These are phyloP conservation scores for Apiospora sp. DNA, from an alignment of 2,329 filamentous ascomycete species.

Conservation along the genomic window DNA sequence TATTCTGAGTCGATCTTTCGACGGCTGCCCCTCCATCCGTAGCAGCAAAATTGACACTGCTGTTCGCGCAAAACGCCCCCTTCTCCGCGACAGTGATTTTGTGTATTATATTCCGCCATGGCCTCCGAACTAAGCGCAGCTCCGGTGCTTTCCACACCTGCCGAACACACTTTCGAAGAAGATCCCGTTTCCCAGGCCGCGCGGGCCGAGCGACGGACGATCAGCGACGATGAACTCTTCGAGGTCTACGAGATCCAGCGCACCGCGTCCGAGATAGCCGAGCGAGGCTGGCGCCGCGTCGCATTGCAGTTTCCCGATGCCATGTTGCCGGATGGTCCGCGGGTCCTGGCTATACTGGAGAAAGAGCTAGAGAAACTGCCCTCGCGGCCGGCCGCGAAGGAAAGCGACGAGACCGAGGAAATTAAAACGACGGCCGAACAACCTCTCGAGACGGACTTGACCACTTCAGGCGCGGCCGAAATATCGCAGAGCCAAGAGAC, in stretches of 20 bases:
- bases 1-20: neutral
- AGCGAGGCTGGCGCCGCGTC: constrained; percentile 75
- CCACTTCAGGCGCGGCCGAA: neutral
- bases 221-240: constrained; percentile 71
- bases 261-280: constrained; percentile 78
- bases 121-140: constrained; percentile 57
- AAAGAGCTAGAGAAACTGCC: constrained; percentile 41
- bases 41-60: neutral
- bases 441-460: constrained; percentile 25
- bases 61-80: neutral
- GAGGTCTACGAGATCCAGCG: constrained; percentile 85
- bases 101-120: constrained; percentile 45
- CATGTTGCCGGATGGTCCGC: constrained; percentile 86
- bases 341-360: constrained; percentile 73
- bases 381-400: constrained; percentile 22
- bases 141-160: constrained; percentile 70
- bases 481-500: constrained; percentile 29
- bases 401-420: constrained; percentile 26
- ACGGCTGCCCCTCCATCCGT: constrained; percentile 20
- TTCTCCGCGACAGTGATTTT: neutral
- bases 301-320: constrained; percentile 96
- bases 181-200: constrained; percentile 46
- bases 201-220: constrained; percentile 44
- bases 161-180: constrained; percentile 62
- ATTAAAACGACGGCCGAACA: constrained; percentile 17